These are phyloP conservation scores for Teratosphaeria zuluensis DNA, from an alignment of 2,329 filamentous ascomycete species.

Conservation along the genomic window DNA sequence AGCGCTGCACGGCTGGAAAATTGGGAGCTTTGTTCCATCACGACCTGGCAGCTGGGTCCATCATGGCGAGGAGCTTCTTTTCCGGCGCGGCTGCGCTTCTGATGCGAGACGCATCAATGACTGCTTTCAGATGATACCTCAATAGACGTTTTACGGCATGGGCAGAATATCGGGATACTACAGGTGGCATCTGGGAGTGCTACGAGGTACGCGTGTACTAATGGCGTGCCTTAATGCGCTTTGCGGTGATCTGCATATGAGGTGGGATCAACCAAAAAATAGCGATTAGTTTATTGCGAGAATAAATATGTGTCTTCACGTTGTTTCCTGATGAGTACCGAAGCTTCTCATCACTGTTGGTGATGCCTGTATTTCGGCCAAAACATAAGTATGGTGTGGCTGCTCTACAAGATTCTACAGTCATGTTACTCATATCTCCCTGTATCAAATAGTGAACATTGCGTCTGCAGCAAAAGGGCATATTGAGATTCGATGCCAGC, in stretches of 20 bases:
- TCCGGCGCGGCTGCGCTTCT: not conserved
- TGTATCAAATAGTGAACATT: not conserved
- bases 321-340: not conserved
- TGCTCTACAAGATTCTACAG: not conserved
- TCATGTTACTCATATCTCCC: too few relatives aligned
- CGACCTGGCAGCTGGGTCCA: not conserved
- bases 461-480: not conserved
- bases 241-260: not conserved
- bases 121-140: constrained; percentile 1
- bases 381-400: not conserved
- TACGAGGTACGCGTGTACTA: not conserved
- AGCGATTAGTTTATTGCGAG: not conserved
- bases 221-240: not conserved
- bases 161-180: not conserved
- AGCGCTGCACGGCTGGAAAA: not conserved
- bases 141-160: not conserved
- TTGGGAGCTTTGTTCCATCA: not conserved
- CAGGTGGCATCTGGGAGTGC: not conserved
- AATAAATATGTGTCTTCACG: not conserved
- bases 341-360: too few relatives aligned
- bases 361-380: too few relatives aligned
- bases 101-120: not conserved
- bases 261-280: not conserved
- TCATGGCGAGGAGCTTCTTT: not conserved
- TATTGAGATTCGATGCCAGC: not conserved